Evolutionary conservation across 2,329 filamentous ascomycete species (phyloP).

Genomic region (Didymella lethalis): DNA sequence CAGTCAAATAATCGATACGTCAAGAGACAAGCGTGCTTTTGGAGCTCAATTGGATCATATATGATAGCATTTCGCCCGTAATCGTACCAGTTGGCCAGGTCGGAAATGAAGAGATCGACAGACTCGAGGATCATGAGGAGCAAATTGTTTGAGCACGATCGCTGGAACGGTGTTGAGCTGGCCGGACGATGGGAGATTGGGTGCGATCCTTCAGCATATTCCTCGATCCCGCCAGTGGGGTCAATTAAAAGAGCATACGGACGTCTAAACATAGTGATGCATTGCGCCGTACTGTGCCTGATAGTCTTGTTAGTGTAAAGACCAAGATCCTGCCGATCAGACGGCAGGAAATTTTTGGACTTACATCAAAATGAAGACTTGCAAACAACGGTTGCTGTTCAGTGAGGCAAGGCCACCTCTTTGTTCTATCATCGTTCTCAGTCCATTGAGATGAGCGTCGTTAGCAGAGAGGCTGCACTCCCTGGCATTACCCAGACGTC

Average conservation of each 20-base stretch:
- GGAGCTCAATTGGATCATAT: conserved; percentile 42
- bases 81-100: conserved; percentile 35
- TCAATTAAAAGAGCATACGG: conserved; percentile 40
- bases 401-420: conserved; percentile 44
- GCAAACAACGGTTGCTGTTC: conserved; percentile 39
- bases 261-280: conserved; percentile 40
- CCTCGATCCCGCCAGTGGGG: conserved; percentile 29
- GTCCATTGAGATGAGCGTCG: conserved; percentile 40
- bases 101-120: conserved; percentile 17
- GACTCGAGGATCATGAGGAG: neutral
- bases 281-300: conserved; percentile 46
- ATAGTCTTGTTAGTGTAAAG: neutral
- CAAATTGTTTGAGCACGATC: neutral
- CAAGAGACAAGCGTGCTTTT: conserved; percentile 41
- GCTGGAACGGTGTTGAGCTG: neutral
- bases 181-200: neutral
- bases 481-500: conserved; percentile 22
- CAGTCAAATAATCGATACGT: conserved; percentile 40
- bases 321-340: neutral
- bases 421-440: conserved; percentile 45
- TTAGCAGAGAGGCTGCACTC: conserved; percentile 34
- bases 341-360: conserved; percentile 3
- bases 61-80: conserved; percentile 12
- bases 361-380: conserved; percentile 46
- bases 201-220: conserved; percentile 29